Evolutionary conservation across 257 asterid genomes (phyloP), one percentile per base, ranked within the genome.

Genomic region (Penstemon newberryi): DNA sequence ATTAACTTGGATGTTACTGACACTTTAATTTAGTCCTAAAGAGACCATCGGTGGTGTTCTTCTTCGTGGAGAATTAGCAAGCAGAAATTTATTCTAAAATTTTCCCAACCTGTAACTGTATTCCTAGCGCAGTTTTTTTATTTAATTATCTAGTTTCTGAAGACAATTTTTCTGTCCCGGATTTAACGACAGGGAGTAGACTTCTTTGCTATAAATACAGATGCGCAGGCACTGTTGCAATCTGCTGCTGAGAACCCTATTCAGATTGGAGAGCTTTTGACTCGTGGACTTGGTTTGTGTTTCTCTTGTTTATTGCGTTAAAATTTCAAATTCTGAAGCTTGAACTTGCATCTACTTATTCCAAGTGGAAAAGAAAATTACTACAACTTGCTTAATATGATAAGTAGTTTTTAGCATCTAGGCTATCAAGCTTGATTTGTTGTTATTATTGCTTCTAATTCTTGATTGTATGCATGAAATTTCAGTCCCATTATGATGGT

Each of bases 211-310:
- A 63, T 94, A 75, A 94, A 91, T 83, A 94, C 99, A 13, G 99
- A 94, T 84, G 84, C 96, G 75, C 99, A 94, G 67, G 96, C 99
- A 60, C 86, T 94, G 38, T 55, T 87, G 69, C 96, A 86, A 72
- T 94, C 99, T 71, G 87, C 96, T 71, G 96, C 98, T 5, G 84
- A 85, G 77, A 73, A 85, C 71, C 95, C 98, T 69, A 84, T 91
- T 79, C 99, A 94, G 73, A 94, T 91, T 76, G 99, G 99, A 69
- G 99, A 94, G 80, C 93, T 94, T 68, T 80, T 94, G 87, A 91
- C 98, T 72, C 97, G 98, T 76, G 99, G 98, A 77, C 96, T 94
- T 65, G 99, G 99, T 91, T 73, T 65, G 80, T 53, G 38, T 73
- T 79, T 78, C 73, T 63, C 63, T 45, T 9, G 56, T 43, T 65